Conservation (phyloP, 306 rosid species). For the Macrotyloma uniflorum region DNA sequence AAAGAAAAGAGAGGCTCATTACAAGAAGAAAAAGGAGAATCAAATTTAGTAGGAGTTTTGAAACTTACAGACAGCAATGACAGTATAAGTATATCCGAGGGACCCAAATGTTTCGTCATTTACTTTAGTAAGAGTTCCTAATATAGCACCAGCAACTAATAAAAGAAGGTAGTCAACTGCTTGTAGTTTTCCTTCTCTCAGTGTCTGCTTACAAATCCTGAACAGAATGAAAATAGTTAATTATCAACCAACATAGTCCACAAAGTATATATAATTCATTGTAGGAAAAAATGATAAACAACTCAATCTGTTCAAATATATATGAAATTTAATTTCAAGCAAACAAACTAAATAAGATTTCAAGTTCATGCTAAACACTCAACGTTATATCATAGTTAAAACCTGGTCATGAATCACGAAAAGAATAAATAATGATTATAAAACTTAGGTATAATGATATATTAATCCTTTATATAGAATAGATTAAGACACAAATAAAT, state of each 20-base stretch:
- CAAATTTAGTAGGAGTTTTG: conserved; percentile 16
- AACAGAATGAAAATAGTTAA: conserved; percentile 34
- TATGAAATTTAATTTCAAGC: not conserved
- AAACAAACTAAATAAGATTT: not conserved
- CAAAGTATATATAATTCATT: not conserved
- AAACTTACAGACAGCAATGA: conserved; percentile 83
- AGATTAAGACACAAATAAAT: too few relatives aligned
- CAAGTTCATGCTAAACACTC: conserved; percentile 22
- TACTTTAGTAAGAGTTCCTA: conserved; percentile 77
- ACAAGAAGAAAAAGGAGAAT: conserved; percentile 5
- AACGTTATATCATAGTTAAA: not conserved
- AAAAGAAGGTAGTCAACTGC: conserved; percentile 72
- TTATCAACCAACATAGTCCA: conserved; percentile 16
- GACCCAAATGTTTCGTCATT: conserved; percentile 72
- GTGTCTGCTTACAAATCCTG: conserved; percentile 77
- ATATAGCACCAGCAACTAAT: conserved; percentile 80
- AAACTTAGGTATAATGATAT: too few relatives aligned
- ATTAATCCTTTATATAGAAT: too few relatives aligned
- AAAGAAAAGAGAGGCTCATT: not conserved
- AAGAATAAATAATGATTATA: too few relatives aligned
- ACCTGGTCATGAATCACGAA: too few relatives aligned
- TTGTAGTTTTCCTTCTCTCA: conserved; percentile 69
- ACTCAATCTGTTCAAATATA: not conserved
- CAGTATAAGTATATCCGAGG: conserved; percentile 73
- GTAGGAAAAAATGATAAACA: conserved; percentile 6